A percentile compares a stretch with the other conserved stretches of the same genome.
Conservation (phyloP, 2,329 filamentous ascomycete species). For the Tolypocladium endophyticum region DNA sequence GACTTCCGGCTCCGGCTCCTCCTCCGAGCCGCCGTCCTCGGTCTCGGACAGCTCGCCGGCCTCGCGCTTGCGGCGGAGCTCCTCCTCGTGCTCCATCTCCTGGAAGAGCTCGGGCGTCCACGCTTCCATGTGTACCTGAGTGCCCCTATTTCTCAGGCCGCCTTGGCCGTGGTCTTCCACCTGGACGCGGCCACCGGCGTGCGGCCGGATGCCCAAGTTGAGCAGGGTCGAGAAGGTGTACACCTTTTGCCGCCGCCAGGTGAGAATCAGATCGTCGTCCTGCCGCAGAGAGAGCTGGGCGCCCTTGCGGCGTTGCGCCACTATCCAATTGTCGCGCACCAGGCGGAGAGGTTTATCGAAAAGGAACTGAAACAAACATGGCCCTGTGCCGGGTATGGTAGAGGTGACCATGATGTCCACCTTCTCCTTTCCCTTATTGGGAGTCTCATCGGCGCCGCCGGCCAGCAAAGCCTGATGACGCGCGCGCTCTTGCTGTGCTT, state of each 20-base stretch:
- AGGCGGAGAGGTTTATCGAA: slow-evolving; percentile 57
- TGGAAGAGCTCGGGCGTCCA: slow-evolving; percentile 58
- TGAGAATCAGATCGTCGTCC: slow-evolving; percentile 56
- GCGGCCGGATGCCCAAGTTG: slow-evolving; percentile 49
- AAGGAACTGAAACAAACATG: slow-evolving; percentile 50
- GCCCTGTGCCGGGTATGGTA: slow-evolving; percentile 46
- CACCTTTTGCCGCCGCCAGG: slow-evolving; percentile 63
- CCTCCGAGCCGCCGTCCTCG: slow-evolving; percentile 13
- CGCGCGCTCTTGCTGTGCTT: slow-evolving; percentile 24
- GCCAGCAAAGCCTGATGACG: slow-evolving; percentile 12
- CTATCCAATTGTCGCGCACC: slow-evolving; percentile 60
- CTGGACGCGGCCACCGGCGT: slow-evolving; percentile 30
- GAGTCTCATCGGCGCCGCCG: slow-evolving; percentile 5
- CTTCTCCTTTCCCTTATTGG: slow-evolving; percentile 13
- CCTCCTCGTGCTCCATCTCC: slow-evolving; percentile 35
- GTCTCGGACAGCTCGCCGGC: slow-evolving; percentile 28
- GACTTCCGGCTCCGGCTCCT: slow-evolving; percentile 14
- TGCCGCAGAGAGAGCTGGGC: slow-evolving; percentile 25
- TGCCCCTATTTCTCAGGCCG: slow-evolving; percentile 36
- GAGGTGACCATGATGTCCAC: slow-evolving; percentile 46
- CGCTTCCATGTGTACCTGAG: slow-evolving; percentile 63
- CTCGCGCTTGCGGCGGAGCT: slow-evolving; percentile 32
- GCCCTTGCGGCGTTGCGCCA: slow-evolving; percentile 39
- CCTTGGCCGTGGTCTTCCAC: slow-evolving; percentile 22
- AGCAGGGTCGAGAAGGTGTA: slow-evolving; percentile 67